These are phyloP conservation scores for Aspergillus mulundensis DNA, from an alignment of 495 filamentous ascomycete species.

Conservation along the genomic window DNA sequence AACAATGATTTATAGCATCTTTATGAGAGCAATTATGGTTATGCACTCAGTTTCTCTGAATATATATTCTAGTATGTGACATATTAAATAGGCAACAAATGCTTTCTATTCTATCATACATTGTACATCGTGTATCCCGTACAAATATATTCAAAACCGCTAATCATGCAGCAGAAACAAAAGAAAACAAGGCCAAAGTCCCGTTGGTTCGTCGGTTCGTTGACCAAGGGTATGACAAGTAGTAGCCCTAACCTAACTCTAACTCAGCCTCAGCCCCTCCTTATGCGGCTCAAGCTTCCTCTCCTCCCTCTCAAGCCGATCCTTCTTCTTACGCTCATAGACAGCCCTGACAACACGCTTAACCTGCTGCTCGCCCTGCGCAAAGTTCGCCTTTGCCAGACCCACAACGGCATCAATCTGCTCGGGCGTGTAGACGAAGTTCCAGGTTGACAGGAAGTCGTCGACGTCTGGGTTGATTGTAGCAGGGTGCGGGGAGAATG, in stretches of 20 bases:
- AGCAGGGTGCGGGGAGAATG: constrained; percentile 49
- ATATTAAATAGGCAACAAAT: too few relatives aligned
- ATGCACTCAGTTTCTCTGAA: background rate
- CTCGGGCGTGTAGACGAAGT: constrained; percentile 87
- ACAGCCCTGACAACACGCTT: constrained; percentile 79
- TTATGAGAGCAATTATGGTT: too few relatives aligned
- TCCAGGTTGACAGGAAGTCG: constrained; percentile 94
- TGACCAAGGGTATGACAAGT: background rate
- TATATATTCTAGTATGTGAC: too few relatives aligned
- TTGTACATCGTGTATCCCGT: background rate
- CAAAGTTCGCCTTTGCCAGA: constrained; percentile 82
- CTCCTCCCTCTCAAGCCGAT: constrained; percentile 57
- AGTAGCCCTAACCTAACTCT: background rate
- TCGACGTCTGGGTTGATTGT: constrained; percentile 74
- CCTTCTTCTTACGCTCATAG: constrained; percentile 81
- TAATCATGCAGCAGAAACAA: background rate
- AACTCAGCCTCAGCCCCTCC: constrained; percentile 39
- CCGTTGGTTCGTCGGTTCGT: too few relatives aligned
- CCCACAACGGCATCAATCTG: constrained; percentile 77
- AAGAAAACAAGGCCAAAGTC: background rate
- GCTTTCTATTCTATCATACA: too few relatives aligned
- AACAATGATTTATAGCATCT: too few relatives aligned
- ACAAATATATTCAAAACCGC: background rate
- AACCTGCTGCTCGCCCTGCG: constrained; percentile 70
- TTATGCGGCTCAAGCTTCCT: constrained; percentile 41